Conservation (phyloP, 129 eudicot genomes). For the Helichrysum umbraculigerum region DNA sequence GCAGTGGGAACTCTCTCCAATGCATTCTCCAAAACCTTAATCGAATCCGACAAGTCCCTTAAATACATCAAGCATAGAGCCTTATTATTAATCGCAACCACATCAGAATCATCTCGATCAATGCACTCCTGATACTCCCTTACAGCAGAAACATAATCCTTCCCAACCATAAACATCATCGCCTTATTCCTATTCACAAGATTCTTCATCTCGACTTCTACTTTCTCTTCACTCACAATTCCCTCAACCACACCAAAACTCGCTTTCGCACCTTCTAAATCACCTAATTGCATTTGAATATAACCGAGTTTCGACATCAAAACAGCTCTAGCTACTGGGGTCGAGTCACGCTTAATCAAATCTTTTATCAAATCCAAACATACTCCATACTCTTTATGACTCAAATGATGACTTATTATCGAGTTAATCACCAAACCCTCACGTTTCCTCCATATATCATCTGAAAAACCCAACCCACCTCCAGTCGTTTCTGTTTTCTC, state of each 20-base stretch:
- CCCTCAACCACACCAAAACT: conserved; percentile 6
- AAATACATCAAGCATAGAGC: conserved; percentile 91
- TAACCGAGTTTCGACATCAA: conserved; percentile 67
- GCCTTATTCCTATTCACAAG: conserved; percentile 87
- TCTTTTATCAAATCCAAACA: conserved; percentile 62
- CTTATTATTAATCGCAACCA: conserved; percentile 85
- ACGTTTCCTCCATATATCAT: conserved; percentile 65
- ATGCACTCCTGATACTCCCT: conserved; percentile 91
- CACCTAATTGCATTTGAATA: conserved; percentile 54
- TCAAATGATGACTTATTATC: conserved; percentile 68
- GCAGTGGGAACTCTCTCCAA: conserved; percentile 84
- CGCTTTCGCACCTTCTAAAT: neutral
- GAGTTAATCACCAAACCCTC: conserved; percentile 65
- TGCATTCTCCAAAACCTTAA: conserved; percentile 86
- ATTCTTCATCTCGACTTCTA: conserved; percentile 52
- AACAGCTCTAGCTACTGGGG: conserved; percentile 16
- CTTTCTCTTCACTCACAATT: neutral
- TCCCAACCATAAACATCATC: conserved; percentile 54
- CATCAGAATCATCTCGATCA: conserved; percentile 80
- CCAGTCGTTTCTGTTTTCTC: conserved; percentile 12
- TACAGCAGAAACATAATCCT: conserved; percentile 91
- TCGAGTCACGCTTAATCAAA: conserved; percentile 33
- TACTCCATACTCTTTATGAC: conserved; percentile 69
- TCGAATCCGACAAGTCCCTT: conserved; percentile 88
- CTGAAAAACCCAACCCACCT: conserved; percentile 6